These are phyloP conservation scores for Agaricus subrufescens DNA, from an alignment of 768 basidiomycete species.

Conservation along the genomic window DNA sequence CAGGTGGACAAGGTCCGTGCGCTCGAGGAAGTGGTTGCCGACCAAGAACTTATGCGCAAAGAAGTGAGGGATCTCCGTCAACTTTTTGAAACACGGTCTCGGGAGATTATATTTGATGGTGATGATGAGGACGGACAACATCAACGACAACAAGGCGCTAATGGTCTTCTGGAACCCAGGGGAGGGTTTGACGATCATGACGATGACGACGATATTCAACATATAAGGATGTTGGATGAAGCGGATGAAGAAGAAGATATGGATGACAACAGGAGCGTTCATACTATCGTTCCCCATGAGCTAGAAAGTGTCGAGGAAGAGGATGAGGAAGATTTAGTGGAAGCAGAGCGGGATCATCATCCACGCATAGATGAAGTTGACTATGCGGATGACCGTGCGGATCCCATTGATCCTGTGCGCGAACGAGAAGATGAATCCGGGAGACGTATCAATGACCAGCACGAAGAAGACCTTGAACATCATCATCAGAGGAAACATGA, in stretches of 20 bases:
- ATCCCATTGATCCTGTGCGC: conserved; percentile 8
- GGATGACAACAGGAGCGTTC: conserved; percentile 68
- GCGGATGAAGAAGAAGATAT: conserved; percentile 47
- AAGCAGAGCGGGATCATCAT: conserved; percentile 18
- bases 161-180: conserved; percentile 13
- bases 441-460: conserved; percentile 14
- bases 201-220: conserved; percentile 25
- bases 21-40: conserved; percentile 74
- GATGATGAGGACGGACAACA: conserved; percentile 7
- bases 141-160: conserved; percentile 13
- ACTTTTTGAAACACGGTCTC: conserved; percentile 62
- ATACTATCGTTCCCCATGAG: conserved; percentile 65
- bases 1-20: conserved; percentile 82
- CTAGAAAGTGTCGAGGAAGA: conserved; percentile 73
- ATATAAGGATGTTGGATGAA: conserved; percentile 14
- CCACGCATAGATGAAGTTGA: conserved; percentile 11
- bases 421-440: conserved; percentile 8
- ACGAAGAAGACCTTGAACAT: conserved; percentile 38
- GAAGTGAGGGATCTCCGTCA: conserved; percentile 74
- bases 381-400: conserved; percentile 11
- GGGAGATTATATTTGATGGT: conserved; percentile 30
- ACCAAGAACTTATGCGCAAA: conserved; percentile 79
- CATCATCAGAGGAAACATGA: conserved; percentile 42
- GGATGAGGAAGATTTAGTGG: conserved; percentile 54
- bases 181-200: conserved; percentile 27